A percentile compares a stretch with the other conserved stretches of the same genome.
These are phyloP conservation scores for Colletotrichum melonis DNA, from an alignment of 2,329 filamentous ascomycete species.

Conservation along the genomic window DNA sequence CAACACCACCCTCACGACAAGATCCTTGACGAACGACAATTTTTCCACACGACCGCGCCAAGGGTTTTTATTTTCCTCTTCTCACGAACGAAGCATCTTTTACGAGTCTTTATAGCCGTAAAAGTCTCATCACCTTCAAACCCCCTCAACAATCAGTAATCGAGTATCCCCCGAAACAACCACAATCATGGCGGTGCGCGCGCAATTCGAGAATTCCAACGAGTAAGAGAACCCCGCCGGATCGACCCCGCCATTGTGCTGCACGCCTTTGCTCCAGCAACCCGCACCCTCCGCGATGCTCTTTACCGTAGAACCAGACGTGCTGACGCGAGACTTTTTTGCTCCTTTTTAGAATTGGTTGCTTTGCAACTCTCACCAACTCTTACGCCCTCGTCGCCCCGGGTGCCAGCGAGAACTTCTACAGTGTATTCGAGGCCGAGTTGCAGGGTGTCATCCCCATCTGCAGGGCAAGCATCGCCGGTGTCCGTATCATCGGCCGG, in stretches of 20 bases:
- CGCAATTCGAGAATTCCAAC: constrained; percentile 90
- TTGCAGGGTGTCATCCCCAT: constrained; percentile 97
- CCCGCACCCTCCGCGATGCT: constrained; percentile 29
- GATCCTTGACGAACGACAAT: constrained; percentile 6
- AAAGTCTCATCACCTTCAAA: background rate
- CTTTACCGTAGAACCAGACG: constrained; percentile 1
- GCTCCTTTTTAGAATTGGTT: constrained; percentile 79
- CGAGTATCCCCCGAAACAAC: constrained; percentile 10
- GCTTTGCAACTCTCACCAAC: constrained; percentile 97
- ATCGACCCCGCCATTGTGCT: constrained; percentile 37
- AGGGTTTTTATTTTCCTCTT: background rate
- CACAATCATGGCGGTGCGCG: constrained; percentile 72
- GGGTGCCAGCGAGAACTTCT: constrained; percentile 98
- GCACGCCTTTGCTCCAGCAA: constrained; percentile 25
- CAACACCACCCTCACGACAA: constrained; percentile 20
- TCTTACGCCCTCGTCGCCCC: constrained; percentile 95
- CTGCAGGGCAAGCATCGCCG: constrained; percentile 95
- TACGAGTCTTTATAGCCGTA: background rate
- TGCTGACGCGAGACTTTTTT: constrained; percentile 36
- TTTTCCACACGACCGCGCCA: background rate
- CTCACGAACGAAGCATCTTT: background rate
- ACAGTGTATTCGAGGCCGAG: constrained; percentile 98
- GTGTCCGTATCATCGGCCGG: constrained; percentile 94
- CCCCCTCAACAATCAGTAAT: background rate
- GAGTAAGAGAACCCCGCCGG: constrained; percentile 69